Evolutionary conservation across 768 basidiomycete genomes (phyloP).

Genomic region (Pleurotus eryngii): DNA sequence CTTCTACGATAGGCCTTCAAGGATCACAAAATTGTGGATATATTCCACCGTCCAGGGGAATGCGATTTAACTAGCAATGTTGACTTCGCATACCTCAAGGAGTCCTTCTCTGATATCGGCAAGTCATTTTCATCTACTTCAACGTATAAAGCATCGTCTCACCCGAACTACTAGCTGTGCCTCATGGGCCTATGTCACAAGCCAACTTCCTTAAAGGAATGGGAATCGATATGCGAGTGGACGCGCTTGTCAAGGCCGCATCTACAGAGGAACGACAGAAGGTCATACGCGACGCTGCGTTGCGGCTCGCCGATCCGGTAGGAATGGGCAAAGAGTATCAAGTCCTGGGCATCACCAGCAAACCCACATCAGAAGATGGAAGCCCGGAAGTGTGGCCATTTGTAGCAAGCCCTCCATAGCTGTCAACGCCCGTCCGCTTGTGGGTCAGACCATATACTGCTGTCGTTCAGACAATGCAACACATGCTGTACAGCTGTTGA

Average conservation of each 20-base stretch:
- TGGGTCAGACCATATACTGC: neutral
- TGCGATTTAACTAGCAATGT: slow-evolving; percentile 97
- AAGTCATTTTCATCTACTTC: slow-evolving; percentile 15
- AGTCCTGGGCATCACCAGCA: slow-evolving; percentile 58
- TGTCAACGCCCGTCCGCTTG: neutral
- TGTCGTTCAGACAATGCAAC: neutral
- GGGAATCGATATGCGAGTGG: slow-evolving; percentile 68
- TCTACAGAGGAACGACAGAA: slow-evolving; percentile 42
- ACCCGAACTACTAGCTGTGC: slow-evolving; percentile 24
- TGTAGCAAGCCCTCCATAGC: slow-evolving; percentile 7
- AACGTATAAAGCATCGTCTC: neutral
- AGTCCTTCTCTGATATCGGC: slow-evolving; percentile 71
- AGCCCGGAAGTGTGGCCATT: slow-evolving; percentile 31
- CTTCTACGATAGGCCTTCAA: slow-evolving; percentile 72
- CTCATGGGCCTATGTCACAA: slow-evolving; percentile 75
- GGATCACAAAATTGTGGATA: slow-evolving; percentile 78
- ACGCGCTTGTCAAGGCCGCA: slow-evolving; percentile 53
- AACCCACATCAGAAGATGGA: slow-evolving; percentile 7
- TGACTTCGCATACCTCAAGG: slow-evolving; percentile 85
- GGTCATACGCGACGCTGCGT: slow-evolving; percentile 57
- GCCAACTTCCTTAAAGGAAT: slow-evolving; percentile 73
- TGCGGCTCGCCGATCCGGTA: slow-evolving; percentile 68
- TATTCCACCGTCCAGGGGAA: slow-evolving; percentile 81
- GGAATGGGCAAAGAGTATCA: slow-evolving; percentile 91
- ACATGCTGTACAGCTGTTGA: too few relatives aligned